Base-by-base conservation (phyloP, 2,329 filamentous ascomycete genomes). In the Colletotrichum higginsianum region DNA sequence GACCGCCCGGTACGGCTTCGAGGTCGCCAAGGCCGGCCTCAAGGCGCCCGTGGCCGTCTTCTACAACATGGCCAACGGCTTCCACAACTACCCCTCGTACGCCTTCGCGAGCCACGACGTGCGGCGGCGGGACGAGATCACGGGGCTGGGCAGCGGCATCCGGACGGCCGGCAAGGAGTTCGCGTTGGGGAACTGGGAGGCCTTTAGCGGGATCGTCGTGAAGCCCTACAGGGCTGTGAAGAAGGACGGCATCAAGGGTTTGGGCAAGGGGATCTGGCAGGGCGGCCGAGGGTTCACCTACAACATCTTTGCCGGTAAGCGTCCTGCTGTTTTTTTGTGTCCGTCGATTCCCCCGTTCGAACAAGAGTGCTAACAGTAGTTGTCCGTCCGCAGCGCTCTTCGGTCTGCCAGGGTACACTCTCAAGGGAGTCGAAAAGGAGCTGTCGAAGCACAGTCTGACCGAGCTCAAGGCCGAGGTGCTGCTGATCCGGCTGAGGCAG, bases 71-170 rank as follows among this genome's bases (percentile, higher is more conserved):
- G 89, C 92, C 1, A 91, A 91, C 78, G 92, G 92, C 0, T 93
- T 94, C 74, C 92, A 93, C 77, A 94, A 94, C 75, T 90, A 89
- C 2, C 92, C 92, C 0, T 91, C 90, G 60, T 83, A 94, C 3
- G 93, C 78, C 7, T 76, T 93, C 74, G 88, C 90, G 13, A 91
- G 92, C 74, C 85, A 89, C 4, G 90, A 88, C 23, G 92, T 94
- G 0, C 84, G 91, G 8, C 88, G 89, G 55, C 84, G 87, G 3
- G 89, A 91, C 35, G 90, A 90, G 68, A 90, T 94, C n/a, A 92
- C 90, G 0, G 91, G 90, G 26, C 80, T 94, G 50, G 87, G 88
- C 55, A 92, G 76, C 26, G 80, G 80, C 1, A 84, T 94, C 7
- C 87, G 84, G 61, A 90, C 89, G 49, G 92, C 92, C 1, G 88